Evolutionary conservation across 2,329 filamentous ascomycete species (phyloP).

Genomic region (Metarhizium robertsii): DNA sequence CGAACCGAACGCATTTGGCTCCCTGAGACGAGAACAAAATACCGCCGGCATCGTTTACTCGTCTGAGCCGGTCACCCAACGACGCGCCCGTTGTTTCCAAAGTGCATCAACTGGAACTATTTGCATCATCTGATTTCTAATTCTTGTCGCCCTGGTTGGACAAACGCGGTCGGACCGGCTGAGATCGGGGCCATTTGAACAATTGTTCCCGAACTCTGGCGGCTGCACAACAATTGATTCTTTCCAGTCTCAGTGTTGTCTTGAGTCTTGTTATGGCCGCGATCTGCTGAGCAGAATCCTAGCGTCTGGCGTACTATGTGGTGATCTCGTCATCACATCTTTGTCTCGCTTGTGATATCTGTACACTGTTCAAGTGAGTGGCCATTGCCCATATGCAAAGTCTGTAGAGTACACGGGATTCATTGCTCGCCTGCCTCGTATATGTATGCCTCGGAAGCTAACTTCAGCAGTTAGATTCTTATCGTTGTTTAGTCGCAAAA

Average conservation of each 20-base stretch:
- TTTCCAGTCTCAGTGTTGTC: background rate
- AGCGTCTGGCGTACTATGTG: constrained; percentile 1
- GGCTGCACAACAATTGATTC: background rate
- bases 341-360: background rate
- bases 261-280: constrained; percentile 1
- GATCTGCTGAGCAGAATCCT: background rate
- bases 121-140: background rate
- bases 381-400: background rate
- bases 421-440: background rate
- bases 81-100: background rate
- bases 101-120: background rate
- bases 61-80: background rate
- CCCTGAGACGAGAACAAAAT: background rate
- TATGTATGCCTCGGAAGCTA: background rate
- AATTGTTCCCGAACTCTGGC: background rate
- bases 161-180: background rate
- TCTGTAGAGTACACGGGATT: background rate
- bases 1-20: background rate
- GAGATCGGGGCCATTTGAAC: background rate
- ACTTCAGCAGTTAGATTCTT: background rate
- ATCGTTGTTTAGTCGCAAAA: background rate
- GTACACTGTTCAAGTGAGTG: constrained; percentile 8
- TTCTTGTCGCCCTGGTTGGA: background rate
- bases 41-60: background rate
- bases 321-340: constrained; percentile 1